Percentiles rank a stretch among this genome's conserved stretches.
Conservation (phyloP, 1,284 basidiomycete genomes). For the Pisolithus thermaeus region DNA sequence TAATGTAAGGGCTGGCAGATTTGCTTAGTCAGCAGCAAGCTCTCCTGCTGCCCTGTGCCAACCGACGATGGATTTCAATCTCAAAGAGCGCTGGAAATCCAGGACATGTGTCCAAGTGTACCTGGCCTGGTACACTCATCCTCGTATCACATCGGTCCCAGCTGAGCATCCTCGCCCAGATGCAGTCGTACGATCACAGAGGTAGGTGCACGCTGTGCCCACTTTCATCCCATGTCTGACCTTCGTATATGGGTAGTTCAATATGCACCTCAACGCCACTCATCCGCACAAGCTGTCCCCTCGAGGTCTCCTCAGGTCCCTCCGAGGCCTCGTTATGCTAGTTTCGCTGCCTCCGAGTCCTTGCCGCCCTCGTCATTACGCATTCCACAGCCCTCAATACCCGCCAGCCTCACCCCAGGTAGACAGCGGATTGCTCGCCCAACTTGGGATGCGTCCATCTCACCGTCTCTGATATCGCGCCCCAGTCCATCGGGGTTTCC, state of each 20-base stretch:
- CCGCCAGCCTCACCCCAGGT: conserved; percentile 24
- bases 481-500: conserved; percentile 4
- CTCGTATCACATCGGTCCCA: too few relatives aligned
- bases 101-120: too few relatives aligned
- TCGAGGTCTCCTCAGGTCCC: neutral
- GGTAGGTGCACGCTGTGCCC: conserved; percentile 11
- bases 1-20: neutral
- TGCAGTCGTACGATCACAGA: conserved; percentile 28
- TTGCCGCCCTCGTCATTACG: neutral
- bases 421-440: conserved; percentile 14
- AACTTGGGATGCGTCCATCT: conserved; percentile 20
- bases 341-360: conserved; percentile 10
- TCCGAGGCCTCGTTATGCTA: conserved; percentile 18
- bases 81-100: too few relatives aligned
- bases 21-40: too few relatives aligned
- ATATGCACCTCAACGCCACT: conserved; percentile 14
- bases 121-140: too few relatives aligned
- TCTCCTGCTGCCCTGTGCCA: too few relatives aligned
- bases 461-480: conserved; percentile 5
- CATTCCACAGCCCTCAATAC: conserved; percentile 12
- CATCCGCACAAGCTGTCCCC: conserved; percentile 4
- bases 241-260: conserved; percentile 14
- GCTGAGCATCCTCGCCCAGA: neutral
- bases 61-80: too few relatives aligned
- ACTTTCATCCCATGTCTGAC: neutral